Conservation (phyloP, 2,329 filamentous ascomycete species). For the Xylaria sp. region DNA sequence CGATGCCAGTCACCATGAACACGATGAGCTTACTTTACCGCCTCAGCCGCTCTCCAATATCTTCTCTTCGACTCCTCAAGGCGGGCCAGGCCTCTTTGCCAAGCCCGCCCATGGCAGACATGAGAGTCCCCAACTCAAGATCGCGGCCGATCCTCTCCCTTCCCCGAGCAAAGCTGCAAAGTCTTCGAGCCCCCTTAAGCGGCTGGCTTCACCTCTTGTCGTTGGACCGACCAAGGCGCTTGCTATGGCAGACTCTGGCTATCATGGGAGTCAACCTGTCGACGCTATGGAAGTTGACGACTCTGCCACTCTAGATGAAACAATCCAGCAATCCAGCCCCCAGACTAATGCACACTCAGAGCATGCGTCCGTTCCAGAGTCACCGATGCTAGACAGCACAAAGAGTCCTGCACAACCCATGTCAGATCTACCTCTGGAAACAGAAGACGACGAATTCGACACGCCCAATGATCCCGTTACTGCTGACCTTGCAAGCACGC, state of each 20-base stretch:
- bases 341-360: slow-evolving; percentile 18
- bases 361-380: slow-evolving; percentile 21
- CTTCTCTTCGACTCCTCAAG: slow-evolving; percentile 51
- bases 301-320: slow-evolving; percentile 17
- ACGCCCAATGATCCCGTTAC: slow-evolving; percentile 30
- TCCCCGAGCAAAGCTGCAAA: slow-evolving; percentile 32
- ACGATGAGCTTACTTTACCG: slow-evolving; percentile 7
- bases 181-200: slow-evolving; percentile 34
- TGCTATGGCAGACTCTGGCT: slow-evolving; percentile 59
- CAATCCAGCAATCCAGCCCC: slow-evolving; percentile 24
- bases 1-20: not conserved
- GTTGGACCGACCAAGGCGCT: slow-evolving; percentile 25
- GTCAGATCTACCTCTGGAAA: slow-evolving; percentile 21
- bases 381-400: slow-evolving; percentile 16
- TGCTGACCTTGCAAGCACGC: slow-evolving; percentile 16
- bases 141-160: slow-evolving; percentile 47
- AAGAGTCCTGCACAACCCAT: slow-evolving; percentile 22
- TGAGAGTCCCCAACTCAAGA: slow-evolving; percentile 54
- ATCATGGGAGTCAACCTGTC: slow-evolving; percentile 61
- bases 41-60: slow-evolving; percentile 54
- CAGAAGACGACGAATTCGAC: slow-evolving; percentile 20
- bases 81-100: slow-evolving; percentile 49
- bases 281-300: slow-evolving; percentile 44
- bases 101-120: slow-evolving; percentile 43
- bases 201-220: slow-evolving; percentile 32